Conservation (phyloP, 805 yeast genomes). For the Lipomyces starkeyi region DNA sequence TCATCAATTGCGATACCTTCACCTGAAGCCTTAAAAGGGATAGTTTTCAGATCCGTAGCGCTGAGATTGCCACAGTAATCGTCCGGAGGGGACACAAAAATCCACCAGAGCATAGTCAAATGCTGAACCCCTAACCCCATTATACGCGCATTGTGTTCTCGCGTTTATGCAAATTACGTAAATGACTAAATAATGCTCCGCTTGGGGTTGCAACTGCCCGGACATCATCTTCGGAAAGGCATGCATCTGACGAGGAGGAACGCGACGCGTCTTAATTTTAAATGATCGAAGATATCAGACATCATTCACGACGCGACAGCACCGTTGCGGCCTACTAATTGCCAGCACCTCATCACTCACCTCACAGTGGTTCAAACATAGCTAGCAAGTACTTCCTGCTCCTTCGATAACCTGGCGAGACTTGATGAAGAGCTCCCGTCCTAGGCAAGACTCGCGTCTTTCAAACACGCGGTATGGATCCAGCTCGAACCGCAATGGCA, state of each 20-base stretch:
- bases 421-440: slow-evolving; percentile 2
- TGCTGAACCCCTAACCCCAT: background rate
- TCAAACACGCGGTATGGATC: slow-evolving; percentile 22
- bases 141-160: background rate
- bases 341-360: slow-evolving; percentile 1
- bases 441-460: slow-evolving; percentile 14
- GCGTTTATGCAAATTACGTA: slow-evolving; percentile 17
- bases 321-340: background rate
- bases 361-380: background rate
- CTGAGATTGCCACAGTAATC: slow-evolving; percentile 1
- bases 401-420: background rate
- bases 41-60: background rate
- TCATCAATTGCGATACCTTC: slow-evolving; percentile 7
- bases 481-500: slow-evolving; percentile 14
- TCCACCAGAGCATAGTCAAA: background rate
- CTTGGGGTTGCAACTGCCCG: background rate
- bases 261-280: background rate
- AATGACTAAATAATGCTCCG: background rate
- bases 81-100: background rate
- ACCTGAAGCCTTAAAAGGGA: background rate
- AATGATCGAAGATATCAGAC: background rate
- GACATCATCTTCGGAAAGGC: background rate
- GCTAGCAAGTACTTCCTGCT: background rate
- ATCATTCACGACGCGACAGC: background rate
- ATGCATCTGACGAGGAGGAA: background rate